Percentiles rank a stretch among this genome's conserved stretches.
These are phyloP conservation scores for Cladosporium sp. DNA, from an alignment of 2,329 filamentous ascomycete genomes.

Conservation along the genomic window DNA sequence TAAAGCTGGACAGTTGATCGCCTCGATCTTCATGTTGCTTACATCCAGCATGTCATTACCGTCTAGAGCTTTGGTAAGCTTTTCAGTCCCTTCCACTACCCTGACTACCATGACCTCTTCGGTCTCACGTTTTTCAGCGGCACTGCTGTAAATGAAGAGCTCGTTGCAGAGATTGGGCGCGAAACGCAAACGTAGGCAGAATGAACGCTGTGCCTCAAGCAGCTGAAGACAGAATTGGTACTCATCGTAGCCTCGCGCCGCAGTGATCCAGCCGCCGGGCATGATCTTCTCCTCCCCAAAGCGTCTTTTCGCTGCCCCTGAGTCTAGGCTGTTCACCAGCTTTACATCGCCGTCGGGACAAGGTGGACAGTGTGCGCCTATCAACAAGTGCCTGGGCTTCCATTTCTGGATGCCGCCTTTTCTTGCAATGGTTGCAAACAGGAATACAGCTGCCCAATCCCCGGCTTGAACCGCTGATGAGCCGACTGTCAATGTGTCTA, in stretches of 20 bases:
- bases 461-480: too few species aligned
- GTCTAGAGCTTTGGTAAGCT: background rate
- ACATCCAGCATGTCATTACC: background rate
- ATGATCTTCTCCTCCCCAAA: too few species aligned
- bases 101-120: background rate
- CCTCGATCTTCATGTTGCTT: background rate
- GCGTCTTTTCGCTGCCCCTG: too few species aligned
- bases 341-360: too few species aligned
- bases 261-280: too few species aligned
- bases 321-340: too few species aligned
- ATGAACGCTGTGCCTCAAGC: background rate
- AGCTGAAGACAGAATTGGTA: background rate
- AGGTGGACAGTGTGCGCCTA: too few species aligned
- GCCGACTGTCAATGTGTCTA: too few species aligned
- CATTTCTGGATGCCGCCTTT: too few species aligned
- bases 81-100: background rate
- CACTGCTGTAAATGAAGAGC: background rate
- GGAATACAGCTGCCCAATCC: too few species aligned
- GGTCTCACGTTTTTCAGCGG: background rate
- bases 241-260: background rate
- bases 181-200: background rate
- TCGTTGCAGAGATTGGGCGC: background rate
- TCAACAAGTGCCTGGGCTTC: too few species aligned
- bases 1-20: background rate
- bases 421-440: too few species aligned